These are phyloP conservation scores for Castanea crenata DNA, from an alignment of 306 rosid species.

Conservation along the genomic window DNA sequence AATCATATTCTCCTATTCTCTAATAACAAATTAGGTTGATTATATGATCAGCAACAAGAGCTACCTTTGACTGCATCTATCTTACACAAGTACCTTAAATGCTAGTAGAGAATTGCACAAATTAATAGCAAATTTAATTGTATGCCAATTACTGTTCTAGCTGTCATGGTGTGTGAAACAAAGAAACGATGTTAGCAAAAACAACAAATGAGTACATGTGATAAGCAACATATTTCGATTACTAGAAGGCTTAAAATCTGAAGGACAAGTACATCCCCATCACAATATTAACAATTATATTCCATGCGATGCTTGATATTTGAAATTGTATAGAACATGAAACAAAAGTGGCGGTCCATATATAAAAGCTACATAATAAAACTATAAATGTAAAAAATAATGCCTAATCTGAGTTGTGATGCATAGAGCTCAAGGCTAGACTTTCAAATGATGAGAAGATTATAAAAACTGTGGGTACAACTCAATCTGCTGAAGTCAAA, in stretches of 20 bases:
- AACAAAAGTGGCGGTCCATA: background rate
- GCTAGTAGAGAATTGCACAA: background rate
- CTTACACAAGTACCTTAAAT: background rate
- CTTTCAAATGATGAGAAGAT: background rate
- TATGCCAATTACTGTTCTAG: background rate
- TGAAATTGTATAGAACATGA: no score
- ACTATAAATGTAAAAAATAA: background rate
- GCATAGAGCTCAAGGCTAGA: background rate
- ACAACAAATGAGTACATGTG: background rate
- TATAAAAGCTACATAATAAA: background rate
- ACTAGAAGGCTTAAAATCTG: no score
- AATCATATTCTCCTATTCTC: background rate
- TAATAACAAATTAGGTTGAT: background rate
- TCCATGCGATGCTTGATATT: no score
- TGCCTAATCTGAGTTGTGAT: background rate
- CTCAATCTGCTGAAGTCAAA: conserved; percentile 8
- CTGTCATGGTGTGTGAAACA: background rate
- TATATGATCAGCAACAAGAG: background rate
- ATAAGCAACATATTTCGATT: no score
- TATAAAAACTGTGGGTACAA: background rate
- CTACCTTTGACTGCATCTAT: background rate
- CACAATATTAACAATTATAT: no score
- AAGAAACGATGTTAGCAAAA: background rate
- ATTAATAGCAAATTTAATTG: no score
- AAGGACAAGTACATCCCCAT: no score